Conservation (phyloP, 2,329 filamentous ascomycete genomes). For the Aspergillus sp. region DNA sequence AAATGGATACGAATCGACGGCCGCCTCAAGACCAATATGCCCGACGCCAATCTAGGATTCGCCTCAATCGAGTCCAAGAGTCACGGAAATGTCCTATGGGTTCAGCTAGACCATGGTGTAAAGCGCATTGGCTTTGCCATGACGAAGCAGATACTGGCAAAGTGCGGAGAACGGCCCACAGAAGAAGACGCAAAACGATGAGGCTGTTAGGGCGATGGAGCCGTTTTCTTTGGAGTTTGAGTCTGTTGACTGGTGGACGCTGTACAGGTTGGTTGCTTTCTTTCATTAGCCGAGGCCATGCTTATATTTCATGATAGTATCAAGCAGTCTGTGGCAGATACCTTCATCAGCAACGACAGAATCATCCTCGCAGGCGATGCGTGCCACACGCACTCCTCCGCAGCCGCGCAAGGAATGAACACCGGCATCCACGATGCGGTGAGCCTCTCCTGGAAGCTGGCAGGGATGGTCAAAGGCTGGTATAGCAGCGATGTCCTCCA, state of each 20-base stretch:
- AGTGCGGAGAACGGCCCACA: conserved; percentile 1
- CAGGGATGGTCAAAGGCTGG: conserved; percentile 39
- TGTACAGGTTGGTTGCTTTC: conserved; percentile 9
- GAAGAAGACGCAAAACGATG: conserved; percentile 8
- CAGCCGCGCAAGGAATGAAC: conserved; percentile 61
- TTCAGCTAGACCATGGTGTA: conserved; percentile 16
- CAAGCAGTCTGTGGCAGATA: conserved; percentile 43
- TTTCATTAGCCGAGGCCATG: neutral
- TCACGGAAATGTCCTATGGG: conserved; percentile 19
- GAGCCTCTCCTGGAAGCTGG: conserved; percentile 60
- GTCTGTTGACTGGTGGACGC: conserved; percentile 38
- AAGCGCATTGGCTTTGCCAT: conserved; percentile 17
- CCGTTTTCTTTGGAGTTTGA: conserved; percentile 6
- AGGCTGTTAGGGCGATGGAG: conserved; percentile 10
- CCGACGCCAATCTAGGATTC: conserved; percentile 1
- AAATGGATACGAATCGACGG: conserved; percentile 17
- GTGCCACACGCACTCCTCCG: conserved; percentile 58
- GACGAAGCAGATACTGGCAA: conserved; percentile 9
- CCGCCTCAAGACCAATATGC: conserved; percentile 15
- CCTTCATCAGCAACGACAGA: conserved; percentile 48
- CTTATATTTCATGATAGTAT: conserved; percentile 39
- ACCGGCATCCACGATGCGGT: conserved; percentile 56
- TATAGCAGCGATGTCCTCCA: neutral
- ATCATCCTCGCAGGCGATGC: conserved; percentile 50
- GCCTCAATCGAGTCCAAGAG: conserved; percentile 14